Evolutionary conservation across 139 green algal genomes (phyloP), one percentile per base, ranked within the genome.

Genomic region (Chlamydomonas sphaeroides): DNA sequence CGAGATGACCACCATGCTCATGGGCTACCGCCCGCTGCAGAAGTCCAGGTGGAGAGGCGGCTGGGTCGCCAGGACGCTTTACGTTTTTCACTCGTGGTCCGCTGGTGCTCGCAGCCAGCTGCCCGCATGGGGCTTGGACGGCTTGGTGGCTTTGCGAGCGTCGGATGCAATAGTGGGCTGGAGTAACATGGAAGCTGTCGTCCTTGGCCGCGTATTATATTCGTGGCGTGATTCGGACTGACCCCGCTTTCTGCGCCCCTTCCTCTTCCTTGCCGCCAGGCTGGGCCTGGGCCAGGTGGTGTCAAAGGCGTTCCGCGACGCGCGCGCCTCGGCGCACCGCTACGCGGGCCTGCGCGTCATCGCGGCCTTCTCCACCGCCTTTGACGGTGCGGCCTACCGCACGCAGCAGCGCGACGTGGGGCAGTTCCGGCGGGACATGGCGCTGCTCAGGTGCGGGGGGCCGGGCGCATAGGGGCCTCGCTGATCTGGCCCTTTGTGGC

Each of bases 371-470:
- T 75, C 72, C 5, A 35, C 53, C 10, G 68, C 65, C 14, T 92
- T 77, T 32, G 85, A 92, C 74, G 42, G 41, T 0, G 61, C 36
- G 18, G 35, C 30, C 36, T 91, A 89, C 75, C 84, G 83, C 39
- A 21, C 11, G 2, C 71, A 62, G 26, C 61, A 89, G 68, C 85
- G 88, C 41, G 81, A 88, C 61, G 80, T 91, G 38, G 35, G 56
- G 51, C 84, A 91, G 80, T 91, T 91, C 84, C 59, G 88, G 2
- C 36, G 75, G 59, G 88, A 91, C 80, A 91, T 91, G 88, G 81
- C 78, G 30, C 65, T 91, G 67, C 74, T 91, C 41, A 88, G 82
- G 87, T 89, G 62, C 38, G 72, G 57, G 28, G 6, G 57, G 25
- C 26, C 26, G 57, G 15, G 57, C n/a, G n/a, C n/a, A n/a, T n/a